These are phyloP conservation scores for Amaranthus palmeri DNA, from an alignment of 148 eudicot genomes.

Conservation along the genomic window DNA sequence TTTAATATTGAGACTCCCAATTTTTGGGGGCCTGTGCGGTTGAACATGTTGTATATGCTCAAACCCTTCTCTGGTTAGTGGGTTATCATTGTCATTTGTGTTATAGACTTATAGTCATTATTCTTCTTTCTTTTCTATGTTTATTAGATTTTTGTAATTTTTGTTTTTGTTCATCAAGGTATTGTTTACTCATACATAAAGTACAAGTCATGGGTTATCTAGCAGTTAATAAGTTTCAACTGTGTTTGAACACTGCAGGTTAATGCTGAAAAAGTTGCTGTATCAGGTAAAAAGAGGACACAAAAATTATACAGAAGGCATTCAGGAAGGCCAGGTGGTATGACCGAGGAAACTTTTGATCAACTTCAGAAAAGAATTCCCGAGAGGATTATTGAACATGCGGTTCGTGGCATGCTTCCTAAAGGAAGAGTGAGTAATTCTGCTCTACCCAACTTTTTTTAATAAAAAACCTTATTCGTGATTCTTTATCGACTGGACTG, in stretches of 20 bases:
- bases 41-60: no score
- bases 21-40: no score
- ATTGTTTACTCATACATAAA: not conserved
- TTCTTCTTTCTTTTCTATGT: not conserved
- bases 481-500: not conserved
- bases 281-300: constrained; percentile 81
- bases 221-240: constrained; percentile 6
- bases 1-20: no score
- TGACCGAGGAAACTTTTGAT: constrained; percentile 96
- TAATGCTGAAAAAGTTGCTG: constrained; percentile 92
- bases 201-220: not conserved
- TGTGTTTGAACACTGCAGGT: constrained; percentile 40
- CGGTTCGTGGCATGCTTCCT: constrained; percentile 99
- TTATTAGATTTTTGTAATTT: not conserved
- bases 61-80: not conserved
- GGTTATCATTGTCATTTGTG: constrained; percentile 1
- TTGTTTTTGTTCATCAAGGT: not conserved
- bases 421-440: constrained; percentile 72
- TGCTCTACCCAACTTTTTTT: not conserved
- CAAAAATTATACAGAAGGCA: constrained; percentile 94
- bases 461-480: not conserved
- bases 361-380: constrained; percentile 97
- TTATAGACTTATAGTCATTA: not conserved
- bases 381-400: constrained; percentile 94
- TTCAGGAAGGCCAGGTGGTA: constrained; percentile 98